Evolutionary conservation across 257 asterid species (phyloP).

Genomic region (Solanum bukasovii): DNA sequence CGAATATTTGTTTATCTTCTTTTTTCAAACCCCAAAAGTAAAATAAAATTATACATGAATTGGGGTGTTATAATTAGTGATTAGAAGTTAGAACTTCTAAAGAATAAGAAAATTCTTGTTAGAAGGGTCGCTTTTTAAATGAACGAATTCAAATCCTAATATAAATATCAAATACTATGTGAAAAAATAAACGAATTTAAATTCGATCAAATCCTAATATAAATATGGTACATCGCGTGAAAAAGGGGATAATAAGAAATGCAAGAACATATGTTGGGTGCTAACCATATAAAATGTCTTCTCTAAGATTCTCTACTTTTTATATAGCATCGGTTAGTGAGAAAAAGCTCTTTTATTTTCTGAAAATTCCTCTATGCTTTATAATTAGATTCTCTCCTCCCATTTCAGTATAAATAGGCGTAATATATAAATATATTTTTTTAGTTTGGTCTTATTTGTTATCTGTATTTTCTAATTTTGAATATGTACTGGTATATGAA

Average conservation of each 20-base stretch:
- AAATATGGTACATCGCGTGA: accelerated
- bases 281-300: not conserved
- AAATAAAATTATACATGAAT: not conserved
- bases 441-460: too few species aligned
- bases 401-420: not conserved
- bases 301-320: not conserved
- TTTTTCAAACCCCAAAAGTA: not conserved
- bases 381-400: not conserved
- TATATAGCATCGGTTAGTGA: not conserved
- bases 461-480: too few species aligned
- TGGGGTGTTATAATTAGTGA: not conserved
- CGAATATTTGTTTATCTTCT: not conserved
- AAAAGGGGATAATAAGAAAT: not conserved
- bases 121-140: not conserved
- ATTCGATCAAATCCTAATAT: accelerated
- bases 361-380: not conserved
- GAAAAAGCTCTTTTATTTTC: not conserved
- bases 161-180: too few species aligned
- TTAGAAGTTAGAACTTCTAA: too few species aligned
- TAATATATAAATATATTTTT: too few species aligned
- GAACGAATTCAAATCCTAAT: too few species aligned
- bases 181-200: accelerated
- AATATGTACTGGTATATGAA: too few species aligned
- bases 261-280: not conserved
- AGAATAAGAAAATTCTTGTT: too few species aligned